Conservation (phyloP, 805 yeast genomes). For the Priceomyces castillae region DNA sequence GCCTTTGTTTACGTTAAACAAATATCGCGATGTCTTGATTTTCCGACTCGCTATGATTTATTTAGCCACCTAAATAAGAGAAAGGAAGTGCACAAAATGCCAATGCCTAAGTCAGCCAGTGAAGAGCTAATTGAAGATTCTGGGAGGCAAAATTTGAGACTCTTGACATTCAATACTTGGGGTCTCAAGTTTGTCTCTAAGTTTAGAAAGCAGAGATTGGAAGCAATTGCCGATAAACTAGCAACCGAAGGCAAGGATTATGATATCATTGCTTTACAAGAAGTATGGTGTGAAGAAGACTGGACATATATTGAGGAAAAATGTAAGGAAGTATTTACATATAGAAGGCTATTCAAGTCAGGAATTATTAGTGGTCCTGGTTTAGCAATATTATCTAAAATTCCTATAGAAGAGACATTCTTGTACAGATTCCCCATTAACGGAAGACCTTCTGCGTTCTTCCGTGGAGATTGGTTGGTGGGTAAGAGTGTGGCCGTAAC, state of each 20-base stretch:
- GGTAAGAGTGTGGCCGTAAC: conserved; percentile 88
- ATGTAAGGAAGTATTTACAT: conserved; percentile 54
- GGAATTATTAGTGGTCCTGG: conserved; percentile 96
- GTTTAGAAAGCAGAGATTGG: conserved; percentile 58
- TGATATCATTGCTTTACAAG: conserved; percentile 92
- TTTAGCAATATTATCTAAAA: conserved; percentile 74
- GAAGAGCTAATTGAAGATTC: neutral
- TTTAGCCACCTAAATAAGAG: neutral
- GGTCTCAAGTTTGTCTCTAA: conserved; percentile 87
- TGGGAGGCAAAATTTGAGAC: conserved; percentile 28
- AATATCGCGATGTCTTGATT: conserved; percentile 1
- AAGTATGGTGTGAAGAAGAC: conserved; percentile 85
- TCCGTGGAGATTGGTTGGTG: conserved; percentile 95
- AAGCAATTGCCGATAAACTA: conserved; percentile 69
- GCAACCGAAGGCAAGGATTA: conserved; percentile 47
- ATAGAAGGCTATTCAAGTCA: conserved; percentile 66
- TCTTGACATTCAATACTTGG: conserved; percentile 80
- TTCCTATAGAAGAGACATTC: conserved; percentile 78
- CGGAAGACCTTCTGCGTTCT: conserved; percentile 91
- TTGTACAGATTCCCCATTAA: conserved; percentile 85
- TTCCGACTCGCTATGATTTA: neutral
- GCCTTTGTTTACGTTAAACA: neutral
- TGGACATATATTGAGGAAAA: conserved; percentile 60
- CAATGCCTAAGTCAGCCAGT: neutral
- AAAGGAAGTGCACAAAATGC: neutral